Evolutionary conservation across 306 rosid species (phyloP).

Genomic region (Glycine soja): DNA sequence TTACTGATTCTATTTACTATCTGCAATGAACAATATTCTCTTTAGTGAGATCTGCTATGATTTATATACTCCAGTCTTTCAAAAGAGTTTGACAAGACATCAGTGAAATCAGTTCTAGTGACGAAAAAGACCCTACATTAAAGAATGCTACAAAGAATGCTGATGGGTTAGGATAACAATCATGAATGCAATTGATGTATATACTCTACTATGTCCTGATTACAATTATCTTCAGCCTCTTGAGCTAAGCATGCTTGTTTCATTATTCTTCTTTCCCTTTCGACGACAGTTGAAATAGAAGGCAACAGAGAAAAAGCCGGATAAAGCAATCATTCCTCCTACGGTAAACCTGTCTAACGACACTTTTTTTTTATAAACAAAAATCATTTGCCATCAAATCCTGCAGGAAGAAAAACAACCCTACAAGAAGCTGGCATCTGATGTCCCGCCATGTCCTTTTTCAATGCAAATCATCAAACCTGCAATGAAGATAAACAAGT

Average conservation of each 20-base stretch:
- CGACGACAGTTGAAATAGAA: conserved; percentile 41
- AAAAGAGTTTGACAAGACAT: conserved; percentile 26
- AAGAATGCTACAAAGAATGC: conserved; percentile 58
- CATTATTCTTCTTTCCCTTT: conserved; percentile 40
- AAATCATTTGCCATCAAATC: conserved; percentile 44
- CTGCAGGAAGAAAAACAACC: conserved; percentile 56
- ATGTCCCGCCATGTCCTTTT: conserved; percentile 38
- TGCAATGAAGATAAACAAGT: conserved; percentile 40
- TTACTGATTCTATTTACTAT: conserved; percentile 27
- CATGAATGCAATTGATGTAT: conserved; percentile 54
- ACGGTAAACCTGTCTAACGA: not conserved
- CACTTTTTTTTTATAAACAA: not conserved
- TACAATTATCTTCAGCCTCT: conserved; percentile 21
- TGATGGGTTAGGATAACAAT: conserved; percentile 51
- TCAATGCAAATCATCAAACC: conserved; percentile 46
- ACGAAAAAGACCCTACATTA: conserved; percentile 27
- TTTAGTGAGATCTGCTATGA: conserved; percentile 3
- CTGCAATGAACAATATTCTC: not conserved
- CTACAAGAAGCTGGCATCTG: conserved; percentile 51
- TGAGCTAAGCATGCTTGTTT: conserved; percentile 21
- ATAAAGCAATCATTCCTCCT: too few relatives aligned
- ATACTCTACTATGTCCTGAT: conserved; percentile 41
- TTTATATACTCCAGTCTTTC: conserved; percentile 44
- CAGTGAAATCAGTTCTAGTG: conserved; percentile 23
- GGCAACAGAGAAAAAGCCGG: too few relatives aligned